Conservation (phyloP, 75 land plant genomes). For the Adiantum capillusveneris region DNA sequence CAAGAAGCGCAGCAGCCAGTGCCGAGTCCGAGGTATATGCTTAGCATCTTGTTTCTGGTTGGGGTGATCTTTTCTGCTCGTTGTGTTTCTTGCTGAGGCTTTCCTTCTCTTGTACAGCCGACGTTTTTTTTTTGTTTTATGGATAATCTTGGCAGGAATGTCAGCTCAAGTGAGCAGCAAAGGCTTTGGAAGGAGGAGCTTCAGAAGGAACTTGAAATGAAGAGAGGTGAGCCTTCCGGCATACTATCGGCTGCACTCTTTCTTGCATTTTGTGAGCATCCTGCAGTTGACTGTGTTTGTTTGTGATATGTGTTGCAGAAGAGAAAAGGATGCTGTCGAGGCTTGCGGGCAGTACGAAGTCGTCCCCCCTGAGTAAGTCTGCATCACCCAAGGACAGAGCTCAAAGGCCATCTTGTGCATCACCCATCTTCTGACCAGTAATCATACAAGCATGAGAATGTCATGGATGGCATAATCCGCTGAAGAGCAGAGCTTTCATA, state of each 20-base stretch:
- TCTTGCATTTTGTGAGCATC: not conserved
- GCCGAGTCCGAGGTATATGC: constrained; percentile 43
- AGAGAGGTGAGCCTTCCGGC: constrained; percentile 46
- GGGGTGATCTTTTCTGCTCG: too few relatives aligned
- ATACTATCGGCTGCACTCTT: not conserved
- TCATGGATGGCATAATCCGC: not conserved
- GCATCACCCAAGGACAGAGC: constrained; percentile 38
- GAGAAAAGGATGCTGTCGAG: constrained; percentile 33
- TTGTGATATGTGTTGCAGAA: constrained; percentile 29
- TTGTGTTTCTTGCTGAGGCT: too few relatives aligned
- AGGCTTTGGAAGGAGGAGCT: constrained; percentile 94
- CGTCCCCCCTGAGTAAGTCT: constrained; percentile 16
- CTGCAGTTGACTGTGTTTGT: not conserved
- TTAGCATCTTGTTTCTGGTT: too few relatives aligned
- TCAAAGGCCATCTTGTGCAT: constrained; percentile 8
- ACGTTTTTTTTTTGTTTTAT: not conserved
- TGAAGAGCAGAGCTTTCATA: not conserved
- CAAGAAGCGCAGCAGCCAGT: constrained; percentile 34
- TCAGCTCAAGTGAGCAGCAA: constrained; percentile 60
- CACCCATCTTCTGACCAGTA: not conserved
- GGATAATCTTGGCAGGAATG: constrained; percentile 9
- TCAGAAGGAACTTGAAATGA: constrained; percentile 65
- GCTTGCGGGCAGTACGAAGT: constrained; percentile 7
- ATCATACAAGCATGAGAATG: not conserved
- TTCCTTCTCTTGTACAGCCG: too few relatives aligned